phyloP scores from a whole-genome alignment of 179 eudicot genomes.

The Nepenthes alata region DNA sequence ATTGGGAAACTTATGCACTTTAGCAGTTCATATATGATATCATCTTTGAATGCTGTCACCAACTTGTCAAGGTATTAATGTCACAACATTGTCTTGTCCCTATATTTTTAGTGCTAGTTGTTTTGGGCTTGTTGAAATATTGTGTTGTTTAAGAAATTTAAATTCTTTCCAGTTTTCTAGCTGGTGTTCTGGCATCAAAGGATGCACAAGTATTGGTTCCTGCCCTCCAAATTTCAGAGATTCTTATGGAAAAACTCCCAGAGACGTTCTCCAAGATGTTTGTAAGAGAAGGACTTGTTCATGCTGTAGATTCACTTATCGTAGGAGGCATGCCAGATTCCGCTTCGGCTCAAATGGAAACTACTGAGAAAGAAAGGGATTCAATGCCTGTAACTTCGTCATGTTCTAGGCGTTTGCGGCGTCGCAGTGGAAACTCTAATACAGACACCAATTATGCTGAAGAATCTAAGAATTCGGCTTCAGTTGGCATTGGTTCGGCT shows the following conservation, averaged over 20 bases:
- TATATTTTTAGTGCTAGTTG: not conserved
- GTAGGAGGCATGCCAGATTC: conserved; percentile 29
- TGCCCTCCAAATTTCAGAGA: conserved; percentile 92
- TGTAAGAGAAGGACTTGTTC: conserved; percentile 95
- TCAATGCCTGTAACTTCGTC: conserved; percentile 54
- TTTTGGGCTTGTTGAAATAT: not conserved
- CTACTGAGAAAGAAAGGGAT: conserved; percentile 61
- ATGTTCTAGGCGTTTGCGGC: conserved; percentile 71
- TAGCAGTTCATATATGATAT: conserved; percentile 82
- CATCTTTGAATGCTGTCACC: conserved; percentile 47
- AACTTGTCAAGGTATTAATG: conserved; percentile 71
- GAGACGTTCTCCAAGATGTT: conserved; percentile 87
- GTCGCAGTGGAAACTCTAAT: conserved; percentile 58
- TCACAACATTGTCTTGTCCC: not conserved
- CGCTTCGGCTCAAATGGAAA: conserved; percentile 32
- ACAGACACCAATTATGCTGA: conserved; percentile 49
- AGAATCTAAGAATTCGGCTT: conserved; percentile 43
- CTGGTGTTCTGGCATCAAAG: conserved; percentile 97
- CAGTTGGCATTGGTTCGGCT: conserved; percentile 54
- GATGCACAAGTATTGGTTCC: conserved; percentile 96
- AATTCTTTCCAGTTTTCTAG: conserved; percentile 52
- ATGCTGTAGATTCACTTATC: conserved; percentile 85
- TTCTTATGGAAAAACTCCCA: conserved; percentile 92
- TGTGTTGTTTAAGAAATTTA: not conserved
- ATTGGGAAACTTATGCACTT: conserved; percentile 94